Evolutionary conservation across 2,329 filamentous ascomycete genomes (phyloP), one percentile per base, ranked within the genome.

Genomic region (Sclerotinia spermophila): DNA sequence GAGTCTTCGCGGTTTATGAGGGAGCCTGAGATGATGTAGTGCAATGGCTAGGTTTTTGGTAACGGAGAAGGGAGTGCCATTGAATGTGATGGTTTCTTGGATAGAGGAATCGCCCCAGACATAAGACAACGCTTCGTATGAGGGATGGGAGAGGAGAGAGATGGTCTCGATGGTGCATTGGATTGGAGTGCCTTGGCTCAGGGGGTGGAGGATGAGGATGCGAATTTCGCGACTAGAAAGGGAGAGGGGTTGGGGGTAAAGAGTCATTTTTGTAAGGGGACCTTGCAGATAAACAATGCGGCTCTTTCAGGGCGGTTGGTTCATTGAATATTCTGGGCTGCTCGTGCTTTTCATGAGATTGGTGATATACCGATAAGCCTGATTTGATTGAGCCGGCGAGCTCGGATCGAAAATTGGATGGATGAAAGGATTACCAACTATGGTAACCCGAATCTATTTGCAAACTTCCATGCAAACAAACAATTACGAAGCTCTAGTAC

Each of bases 71-170:
- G 35, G 21, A 13, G 59, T 35, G 10, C 19, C 51, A n/a, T 71
- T 48, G 27, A 70, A 67, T 35, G 27, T 15, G 38, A 70, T 56
- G n/a, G 58, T 68, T 24, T 48, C 44, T 30, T 45, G 68, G 13
- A 69, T 40, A 2, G 21, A n/a, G 10, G 30, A 40, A 33, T 42
- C 62, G n/a, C 69, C 65, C 68, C 66, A 71, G 35, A 68, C 55
- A 51, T 73, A 72, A 24, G 71, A 71, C 8, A 70, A 61, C 33
- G 72, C 68, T 45, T 70, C 70, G 35, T 73, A 71, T 19, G 33
- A 24, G n/a, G 55, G 51, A 8, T 51, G 30, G 21, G 67, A 59
- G 19, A 66, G 48, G 13, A 73, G 67, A 24, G 58, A 51, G 19
- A 68, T 56, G 8, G 64, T 64, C 10, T 67, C 58, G n/a, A 72